A percentile compares a stretch with the other conserved stretches of the same genome.
phyloP scores from a whole-genome alignment of 2,329 filamentous ascomycete genomes.

The Fusarium anthophilum region DNA sequence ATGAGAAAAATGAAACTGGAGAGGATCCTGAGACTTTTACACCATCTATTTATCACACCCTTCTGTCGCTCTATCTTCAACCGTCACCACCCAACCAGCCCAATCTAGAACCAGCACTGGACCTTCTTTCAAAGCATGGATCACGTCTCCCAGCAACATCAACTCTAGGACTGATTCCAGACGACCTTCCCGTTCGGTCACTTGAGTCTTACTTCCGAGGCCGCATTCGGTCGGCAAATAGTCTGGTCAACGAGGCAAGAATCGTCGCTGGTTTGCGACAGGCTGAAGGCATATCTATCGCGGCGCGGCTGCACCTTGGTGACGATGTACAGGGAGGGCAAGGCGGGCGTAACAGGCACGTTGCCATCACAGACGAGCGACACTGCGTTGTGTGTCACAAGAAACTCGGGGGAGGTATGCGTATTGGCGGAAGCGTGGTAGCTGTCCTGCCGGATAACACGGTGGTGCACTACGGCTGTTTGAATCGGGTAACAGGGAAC shows the following conservation, averaged over 20 bases:
- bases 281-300: slow-evolving; percentile 80
- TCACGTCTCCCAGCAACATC: slow-evolving; percentile 88
- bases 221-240: slow-evolving; percentile 87
- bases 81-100: slow-evolving; percentile 78
- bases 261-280: slow-evolving; percentile 81
- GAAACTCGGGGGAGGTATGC: slow-evolving; percentile 83
- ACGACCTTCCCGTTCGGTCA: slow-evolving; percentile 78
- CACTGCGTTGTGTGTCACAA: slow-evolving; percentile 95
- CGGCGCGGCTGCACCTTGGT: slow-evolving; percentile 78
- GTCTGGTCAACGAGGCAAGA: slow-evolving; percentile 79
- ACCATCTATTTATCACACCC: slow-evolving; percentile 88
- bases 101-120: slow-evolving; percentile 81
- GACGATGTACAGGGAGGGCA: slow-evolving; percentile 65
- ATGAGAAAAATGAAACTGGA: slow-evolving; percentile 46
- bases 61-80: slow-evolving; percentile 88
- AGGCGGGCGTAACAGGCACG: slow-evolving; percentile 68
- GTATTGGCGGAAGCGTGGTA: slow-evolving; percentile 90
- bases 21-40: slow-evolving; percentile 60
- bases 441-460: slow-evolving; percentile 86
- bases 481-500: slow-evolving; percentile 59
- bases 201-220: slow-evolving; percentile 92
- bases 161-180: slow-evolving; percentile 86
- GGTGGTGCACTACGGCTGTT: slow-evolving; percentile 84
- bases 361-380: slow-evolving; percentile 86
- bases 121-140: slow-evolving; percentile 90